Percentiles rank a stretch among this genome's conserved stretches.
These are phyloP conservation scores for Leccinum solheimii DNA, from an alignment of 1,284 basidiomycete genomes.

Conservation along the genomic window DNA sequence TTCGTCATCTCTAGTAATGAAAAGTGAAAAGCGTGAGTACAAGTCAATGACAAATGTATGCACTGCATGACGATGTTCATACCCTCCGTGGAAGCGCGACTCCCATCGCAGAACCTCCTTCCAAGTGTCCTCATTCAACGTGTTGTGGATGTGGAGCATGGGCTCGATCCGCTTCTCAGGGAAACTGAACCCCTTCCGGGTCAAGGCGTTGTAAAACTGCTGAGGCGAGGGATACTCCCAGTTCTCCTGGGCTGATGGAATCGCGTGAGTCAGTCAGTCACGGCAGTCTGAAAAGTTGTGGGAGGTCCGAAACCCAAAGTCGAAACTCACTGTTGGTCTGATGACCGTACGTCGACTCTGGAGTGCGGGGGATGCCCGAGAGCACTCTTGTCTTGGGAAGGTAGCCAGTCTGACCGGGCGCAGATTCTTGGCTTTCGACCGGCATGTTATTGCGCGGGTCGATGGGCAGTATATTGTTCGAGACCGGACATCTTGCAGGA, in stretches of 20 bases:
- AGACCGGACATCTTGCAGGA: conserved; percentile 6
- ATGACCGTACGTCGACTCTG: conserved; percentile 13
- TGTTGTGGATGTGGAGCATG: conserved; percentile 9
- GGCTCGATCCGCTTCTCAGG: conserved; percentile 9
- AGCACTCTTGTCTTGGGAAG: conserved; percentile 2
- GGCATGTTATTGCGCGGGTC: conserved; percentile 17
- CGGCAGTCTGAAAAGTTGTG: background rate
- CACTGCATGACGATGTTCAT: background rate
- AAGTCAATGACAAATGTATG: background rate
- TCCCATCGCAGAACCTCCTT: conserved; percentile 9
- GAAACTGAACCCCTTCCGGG: conserved; percentile 11
- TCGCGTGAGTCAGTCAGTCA: background rate
- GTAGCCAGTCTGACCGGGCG: conserved; percentile 1
- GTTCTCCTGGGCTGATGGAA: conserved; percentile 10
- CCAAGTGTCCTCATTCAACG: conserved; percentile 10
- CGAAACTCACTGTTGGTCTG: conserved; percentile 11
- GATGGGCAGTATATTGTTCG: background rate
- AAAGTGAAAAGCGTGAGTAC: background rate
- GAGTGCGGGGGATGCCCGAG: conserved; percentile 10
- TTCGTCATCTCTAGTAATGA: background rate
- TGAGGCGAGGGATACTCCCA: conserved; percentile 18
- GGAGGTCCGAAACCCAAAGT: background rate
- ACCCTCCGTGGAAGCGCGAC: conserved; percentile 18
- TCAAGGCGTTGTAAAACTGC: conserved; percentile 14
- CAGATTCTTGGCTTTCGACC: conserved; percentile 9